These are phyloP conservation scores for Eimeria tenella DNA, from an alignment of 169 alveolate genomes.

Conservation along the genomic window DNA sequence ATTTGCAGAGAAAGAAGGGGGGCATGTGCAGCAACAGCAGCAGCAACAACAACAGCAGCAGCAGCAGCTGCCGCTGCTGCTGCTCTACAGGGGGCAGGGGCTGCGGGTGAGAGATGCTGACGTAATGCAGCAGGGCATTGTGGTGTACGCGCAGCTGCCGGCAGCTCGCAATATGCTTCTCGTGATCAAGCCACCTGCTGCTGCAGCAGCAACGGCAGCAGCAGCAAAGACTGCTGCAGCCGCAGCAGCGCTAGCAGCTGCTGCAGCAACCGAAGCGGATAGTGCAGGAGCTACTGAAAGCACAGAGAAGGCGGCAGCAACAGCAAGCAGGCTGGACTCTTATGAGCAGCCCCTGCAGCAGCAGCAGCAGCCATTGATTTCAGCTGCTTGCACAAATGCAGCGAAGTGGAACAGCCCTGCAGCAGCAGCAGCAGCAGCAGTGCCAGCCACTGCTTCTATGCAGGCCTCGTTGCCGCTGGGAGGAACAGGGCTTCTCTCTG, in stretches of 20 bases:
- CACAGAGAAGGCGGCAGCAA: too few relatives aligned
- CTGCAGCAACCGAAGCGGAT: slow-evolving; percentile 2
- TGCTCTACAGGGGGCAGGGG: neutral
- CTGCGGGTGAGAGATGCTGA: neutral
- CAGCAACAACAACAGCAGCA: neutral
- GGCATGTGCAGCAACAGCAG: neutral
- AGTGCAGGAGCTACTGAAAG: neutral
- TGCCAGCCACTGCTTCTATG: neutral
- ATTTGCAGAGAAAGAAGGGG: neutral
- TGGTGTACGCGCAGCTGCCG: slow-evolving; percentile 16
- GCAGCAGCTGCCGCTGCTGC: neutral
- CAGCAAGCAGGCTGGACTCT: too few relatives aligned
- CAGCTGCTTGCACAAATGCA: neutral
- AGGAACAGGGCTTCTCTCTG: neutral
- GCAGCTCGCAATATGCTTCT: neutral
- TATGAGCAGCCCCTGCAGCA: neutral
- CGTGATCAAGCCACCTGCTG: neutral
- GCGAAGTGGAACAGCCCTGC: neutral
- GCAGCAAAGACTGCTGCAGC: slow-evolving; percentile 38
- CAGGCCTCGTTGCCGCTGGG: neutral
- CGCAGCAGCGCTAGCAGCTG: neutral
- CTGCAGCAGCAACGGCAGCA: neutral
- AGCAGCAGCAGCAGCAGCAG: slow-evolving; percentile 5
- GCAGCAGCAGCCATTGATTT: neutral
- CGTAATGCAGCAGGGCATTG: neutral